These are phyloP conservation scores for Voacanga thouarsii DNA, from an alignment of 257 asterid genomes.

Conservation along the genomic window DNA sequence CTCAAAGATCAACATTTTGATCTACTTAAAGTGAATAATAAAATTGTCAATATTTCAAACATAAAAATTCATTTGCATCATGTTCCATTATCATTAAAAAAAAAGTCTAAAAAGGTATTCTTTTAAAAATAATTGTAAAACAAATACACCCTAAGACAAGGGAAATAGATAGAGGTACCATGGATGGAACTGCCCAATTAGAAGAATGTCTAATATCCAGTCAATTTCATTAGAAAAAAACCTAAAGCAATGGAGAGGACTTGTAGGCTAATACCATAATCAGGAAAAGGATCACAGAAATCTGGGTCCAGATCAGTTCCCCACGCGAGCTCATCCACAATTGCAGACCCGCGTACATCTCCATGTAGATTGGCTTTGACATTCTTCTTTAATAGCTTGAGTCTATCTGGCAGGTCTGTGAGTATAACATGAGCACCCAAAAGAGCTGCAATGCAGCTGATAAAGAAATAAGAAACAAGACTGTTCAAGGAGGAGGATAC, in stretches of 20 bases:
- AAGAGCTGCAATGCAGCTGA: conserved; percentile 84
- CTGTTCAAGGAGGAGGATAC: not conserved
- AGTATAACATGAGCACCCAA: conserved; percentile 81
- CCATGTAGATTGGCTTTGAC: conserved; percentile 74
- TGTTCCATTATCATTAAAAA: too few relatives aligned
- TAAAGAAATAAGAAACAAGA: conserved; percentile 19
- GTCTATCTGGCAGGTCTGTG: conserved; percentile 87
- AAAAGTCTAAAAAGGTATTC: not conserved
- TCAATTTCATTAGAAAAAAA: not conserved
- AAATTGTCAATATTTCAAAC: not conserved
- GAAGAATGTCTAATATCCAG: not conserved
- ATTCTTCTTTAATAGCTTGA: conserved; percentile 75
- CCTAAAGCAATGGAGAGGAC: not conserved
- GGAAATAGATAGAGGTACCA: not conserved
- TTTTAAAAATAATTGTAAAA: not conserved
- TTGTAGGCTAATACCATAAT: conserved; percentile 51
- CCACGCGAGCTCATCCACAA: conserved; percentile 76
- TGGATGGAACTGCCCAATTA: not conserved
- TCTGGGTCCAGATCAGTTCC: conserved; percentile 60
- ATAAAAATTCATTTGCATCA: not conserved
- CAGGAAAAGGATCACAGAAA: conserved; percentile 58
- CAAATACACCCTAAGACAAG: not conserved
- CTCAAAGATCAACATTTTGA: too few relatives aligned
- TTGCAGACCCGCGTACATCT: conserved; percentile 70
- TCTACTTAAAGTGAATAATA: not conserved